Conservation (phyloP, 345 rosid species). For the Geranium brycei region DNA sequence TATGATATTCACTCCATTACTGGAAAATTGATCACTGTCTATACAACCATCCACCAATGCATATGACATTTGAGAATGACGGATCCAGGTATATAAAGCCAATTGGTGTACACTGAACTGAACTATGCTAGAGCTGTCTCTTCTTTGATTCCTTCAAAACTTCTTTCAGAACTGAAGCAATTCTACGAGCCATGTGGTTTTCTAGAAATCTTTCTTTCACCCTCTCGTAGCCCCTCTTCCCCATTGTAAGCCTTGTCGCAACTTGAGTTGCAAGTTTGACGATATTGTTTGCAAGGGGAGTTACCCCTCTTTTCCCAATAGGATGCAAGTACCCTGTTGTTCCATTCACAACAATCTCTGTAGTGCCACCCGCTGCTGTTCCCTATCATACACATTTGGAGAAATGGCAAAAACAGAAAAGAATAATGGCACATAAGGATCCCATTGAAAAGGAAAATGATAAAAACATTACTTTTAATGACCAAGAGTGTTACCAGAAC, state of each 20-base stretch:
- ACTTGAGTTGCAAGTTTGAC: conserved; percentile 52
- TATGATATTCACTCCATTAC: too few species aligned
- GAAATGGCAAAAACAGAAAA: background rate
- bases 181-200: conserved; percentile 68
- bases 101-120: too few species aligned
- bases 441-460: background rate
- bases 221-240: conserved; percentile 59
- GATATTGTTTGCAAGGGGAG: conserved; percentile 54
- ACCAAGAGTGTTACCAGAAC: conserved; percentile 31
- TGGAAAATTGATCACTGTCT: background rate
- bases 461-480: background rate
- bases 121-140: conserved; percentile 1
- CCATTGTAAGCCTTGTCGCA: conserved; percentile 56
- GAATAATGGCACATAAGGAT: background rate
- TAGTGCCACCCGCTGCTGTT: conserved; percentile 88
- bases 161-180: conserved; percentile 49
- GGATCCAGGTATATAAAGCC: background rate
- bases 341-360: conserved; percentile 66
- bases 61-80: background rate
- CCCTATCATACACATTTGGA: conserved; percentile 29
- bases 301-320: conserved; percentile 58
- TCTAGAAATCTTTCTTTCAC: conserved; percentile 70
- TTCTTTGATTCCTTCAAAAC: conserved; percentile 35
- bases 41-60: background rate
- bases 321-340: conserved; percentile 69